phyloP scores from a whole-genome alignment of 768 basidiomycete species.

The Nidula microcarpa region DNA sequence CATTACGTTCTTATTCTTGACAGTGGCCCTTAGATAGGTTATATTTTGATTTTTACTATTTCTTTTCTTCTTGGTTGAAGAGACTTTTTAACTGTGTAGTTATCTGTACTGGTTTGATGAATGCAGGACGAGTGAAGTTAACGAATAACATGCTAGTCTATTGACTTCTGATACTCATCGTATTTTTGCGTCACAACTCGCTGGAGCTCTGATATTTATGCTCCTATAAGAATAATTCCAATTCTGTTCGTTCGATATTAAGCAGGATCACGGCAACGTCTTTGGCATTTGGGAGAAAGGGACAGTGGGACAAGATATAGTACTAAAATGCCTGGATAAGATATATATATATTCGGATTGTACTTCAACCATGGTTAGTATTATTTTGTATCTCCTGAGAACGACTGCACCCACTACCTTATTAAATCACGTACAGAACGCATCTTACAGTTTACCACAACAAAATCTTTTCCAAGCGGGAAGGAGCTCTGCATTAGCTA shows the following conservation, averaged over 20 bases:
- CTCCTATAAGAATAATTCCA: constrained; percentile 21
- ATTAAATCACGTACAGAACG: constrained; percentile 41
- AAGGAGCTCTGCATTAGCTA: constrained; percentile 63
- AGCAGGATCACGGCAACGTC: constrained; percentile 63
- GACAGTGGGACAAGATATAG: constrained; percentile 39
- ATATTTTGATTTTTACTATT: no score
- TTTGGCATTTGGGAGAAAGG: constrained; percentile 67
- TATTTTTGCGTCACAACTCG: no score
- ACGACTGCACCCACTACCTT: constrained; percentile 44
- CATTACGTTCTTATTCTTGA: no score
- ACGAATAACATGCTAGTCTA: no score
- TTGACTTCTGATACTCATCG: no score
- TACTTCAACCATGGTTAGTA: constrained; percentile 67
- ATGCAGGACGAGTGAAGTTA: no score
- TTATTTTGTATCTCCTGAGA: not conserved
- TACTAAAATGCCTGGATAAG: constrained; percentile 70
- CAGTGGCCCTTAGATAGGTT: no score
- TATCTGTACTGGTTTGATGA: no score
- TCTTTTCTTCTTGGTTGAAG: no score
- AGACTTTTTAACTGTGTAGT: no score
- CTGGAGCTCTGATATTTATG: no score
- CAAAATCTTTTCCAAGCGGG: constrained; percentile 35
- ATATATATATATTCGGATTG: constrained; percentile 54
- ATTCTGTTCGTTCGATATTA: constrained; percentile 49
- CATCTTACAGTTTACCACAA: constrained; percentile 44